These are phyloP conservation scores for Diaporthe ilicicola DNA, from an alignment of 2,329 filamentous ascomycete genomes.

Conservation along the genomic window DNA sequence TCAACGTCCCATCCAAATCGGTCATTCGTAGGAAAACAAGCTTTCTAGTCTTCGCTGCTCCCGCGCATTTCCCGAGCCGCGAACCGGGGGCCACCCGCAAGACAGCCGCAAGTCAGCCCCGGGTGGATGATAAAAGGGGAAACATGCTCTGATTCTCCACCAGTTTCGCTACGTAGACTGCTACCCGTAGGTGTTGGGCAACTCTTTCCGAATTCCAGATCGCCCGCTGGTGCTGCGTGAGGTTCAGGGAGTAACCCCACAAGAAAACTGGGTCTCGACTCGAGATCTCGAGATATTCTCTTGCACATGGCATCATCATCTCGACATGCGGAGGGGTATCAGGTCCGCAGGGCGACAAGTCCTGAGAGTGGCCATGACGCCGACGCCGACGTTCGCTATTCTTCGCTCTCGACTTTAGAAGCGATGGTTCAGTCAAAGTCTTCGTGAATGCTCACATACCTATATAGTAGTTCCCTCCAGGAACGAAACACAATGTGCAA, in stretches of 20 bases:
- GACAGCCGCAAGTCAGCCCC: background rate
- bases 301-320: constrained; percentile 26
- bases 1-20: background rate
- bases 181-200: background rate
- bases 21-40: background rate
- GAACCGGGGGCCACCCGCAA: background rate
- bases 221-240: background rate
- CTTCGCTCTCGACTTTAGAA: background rate
- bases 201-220: background rate
- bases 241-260: background rate
- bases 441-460: background rate
- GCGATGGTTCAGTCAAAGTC: background rate
- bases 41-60: constrained; percentile 17
- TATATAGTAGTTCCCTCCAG: background rate
- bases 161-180: background rate
- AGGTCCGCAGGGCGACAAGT: background rate
- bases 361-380: background rate
- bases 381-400: background rate
- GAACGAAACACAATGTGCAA: background rate
- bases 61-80: constrained; percentile 2
- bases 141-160: constrained; percentile 10
- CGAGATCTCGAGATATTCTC: constrained; percentile 28
- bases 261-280: background rate
- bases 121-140: background rate
- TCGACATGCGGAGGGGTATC: constrained; percentile 17